Evolutionary conservation across 495 filamentous ascomycete genomes (phyloP), one percentile per base, ranked within the genome.

Genomic region (Aspergillus coremiiformis): DNA sequence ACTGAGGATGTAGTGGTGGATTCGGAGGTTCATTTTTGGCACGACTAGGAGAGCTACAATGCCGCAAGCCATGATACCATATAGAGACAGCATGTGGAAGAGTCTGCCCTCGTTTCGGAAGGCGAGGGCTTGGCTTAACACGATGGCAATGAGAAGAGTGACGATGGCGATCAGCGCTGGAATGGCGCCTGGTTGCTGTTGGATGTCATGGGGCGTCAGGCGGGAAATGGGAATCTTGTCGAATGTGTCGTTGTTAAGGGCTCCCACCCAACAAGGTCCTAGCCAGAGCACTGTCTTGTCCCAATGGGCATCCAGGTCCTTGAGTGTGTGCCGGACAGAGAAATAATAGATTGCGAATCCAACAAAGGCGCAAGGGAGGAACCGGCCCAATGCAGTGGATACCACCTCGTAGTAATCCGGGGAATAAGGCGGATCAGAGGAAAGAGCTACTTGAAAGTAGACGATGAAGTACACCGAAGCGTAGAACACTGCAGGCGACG

Each of bases 201-300:
- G 58, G 29, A 93, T 72, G 55, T 92, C 88, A 54, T 85, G 82
- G 0, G 77, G 73, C 1, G 85, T 91, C 12, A 93, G 73, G 17
- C 88, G 79, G 37, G 82, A 78, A 59, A 93, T 85, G 4, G 88
- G 88, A 59, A 93, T 86, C 8, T 67, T 68, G 56, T 88, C 85
- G 56, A 93, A 81, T 5, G 88, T 90, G 56, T 87, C 80, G 51
- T 87, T 90, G 33, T 80, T 83, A 27, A 92, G 68, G 8, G 86
- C 84, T 23, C 85, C 87, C 48, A 91, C 73, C 88, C 88, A 92
- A 66, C 81, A 84, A 17, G 75, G 77, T 0, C 84, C 83, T 6
- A 91, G 73, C 86, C 86, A 90, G 22, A 90, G 68, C 21, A 90
- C 56, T 0, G 87, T 85, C 64, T 86, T 88, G 55, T 90, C 86